A percentile compares a stretch with the other conserved stretches of the same genome.
Evolutionary conservation across 441 rosid genomes (phyloP).

Genomic region (Gossypium armourianum): DNA sequence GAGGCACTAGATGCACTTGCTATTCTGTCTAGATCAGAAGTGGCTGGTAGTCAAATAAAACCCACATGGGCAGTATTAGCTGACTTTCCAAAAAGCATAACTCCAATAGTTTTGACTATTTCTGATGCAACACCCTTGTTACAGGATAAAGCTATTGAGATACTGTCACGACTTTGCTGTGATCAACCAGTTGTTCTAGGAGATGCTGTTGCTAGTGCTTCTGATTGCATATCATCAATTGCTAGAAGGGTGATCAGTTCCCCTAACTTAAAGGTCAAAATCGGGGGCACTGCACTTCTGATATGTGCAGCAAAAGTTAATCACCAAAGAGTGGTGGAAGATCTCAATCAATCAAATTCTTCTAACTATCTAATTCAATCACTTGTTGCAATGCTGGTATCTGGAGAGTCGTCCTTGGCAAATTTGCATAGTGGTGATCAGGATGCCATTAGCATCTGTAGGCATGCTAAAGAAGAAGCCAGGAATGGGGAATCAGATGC

Average conservation of each 20-base stretch:
- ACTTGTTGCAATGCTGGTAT: conserved; percentile 58
- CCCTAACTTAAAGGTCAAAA: conserved; percentile 51
- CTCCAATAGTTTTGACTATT: conserved; percentile 75
- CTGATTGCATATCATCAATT: conserved; percentile 56
- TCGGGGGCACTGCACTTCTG: conserved; percentile 91
- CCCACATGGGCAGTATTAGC: conserved; percentile 92
- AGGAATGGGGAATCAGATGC: conserved; percentile 36
- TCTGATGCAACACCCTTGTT: conserved; percentile 58
- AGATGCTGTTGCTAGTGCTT: conserved; percentile 47
- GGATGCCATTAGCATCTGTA: conserved; percentile 49
- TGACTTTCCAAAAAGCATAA: conserved; percentile 64
- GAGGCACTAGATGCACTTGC: conserved; percentile 94
- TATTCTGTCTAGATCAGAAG: conserved; percentile 65
- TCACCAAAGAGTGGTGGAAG: conserved; percentile 70
- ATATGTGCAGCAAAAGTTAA: conserved; percentile 85
- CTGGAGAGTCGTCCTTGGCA: conserved; percentile 40
- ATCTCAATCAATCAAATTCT: conserved; percentile 65
- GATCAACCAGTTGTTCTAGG: conserved; percentile 79
- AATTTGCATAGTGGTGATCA: conserved; percentile 36
- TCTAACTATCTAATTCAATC: conserved; percentile 61
- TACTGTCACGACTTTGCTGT: conserved; percentile 71
- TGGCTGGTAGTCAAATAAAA: conserved; percentile 43
- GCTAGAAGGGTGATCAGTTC: conserved; percentile 69
- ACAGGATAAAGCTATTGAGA: conserved; percentile 93
- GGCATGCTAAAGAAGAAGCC: conserved; percentile 49